phyloP scores from a whole-genome alignment of 2,329 filamentous ascomycete genomes.

The Diaporthe helianthi region DNA sequence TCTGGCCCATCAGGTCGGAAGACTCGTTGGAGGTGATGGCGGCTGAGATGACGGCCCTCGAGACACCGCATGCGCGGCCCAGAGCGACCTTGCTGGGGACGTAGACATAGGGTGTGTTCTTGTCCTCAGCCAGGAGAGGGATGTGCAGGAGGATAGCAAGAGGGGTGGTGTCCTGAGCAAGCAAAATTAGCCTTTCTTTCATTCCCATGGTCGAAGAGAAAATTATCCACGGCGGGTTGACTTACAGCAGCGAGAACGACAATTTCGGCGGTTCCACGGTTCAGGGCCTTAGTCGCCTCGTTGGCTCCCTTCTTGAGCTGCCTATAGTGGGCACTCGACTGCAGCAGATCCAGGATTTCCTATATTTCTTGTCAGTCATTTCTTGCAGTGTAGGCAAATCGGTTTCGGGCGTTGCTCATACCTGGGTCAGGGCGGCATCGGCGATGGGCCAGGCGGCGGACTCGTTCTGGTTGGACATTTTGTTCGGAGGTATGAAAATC shows the following conservation, averaged over 20 bases:
- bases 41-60: constrained; percentile 83
- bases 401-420: constrained; percentile 45
- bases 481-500: constrained; percentile 16
- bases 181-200: background rate
- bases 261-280: constrained; percentile 88
- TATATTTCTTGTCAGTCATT: constrained; percentile 48
- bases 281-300: constrained; percentile 85
- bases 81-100: constrained; percentile 82
- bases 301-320: constrained; percentile 92
- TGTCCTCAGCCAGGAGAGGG: constrained; percentile 86
- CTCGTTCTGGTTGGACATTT: constrained; percentile 44
- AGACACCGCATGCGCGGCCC: constrained; percentile 89
- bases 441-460: constrained; percentile 71
- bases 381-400: constrained; percentile 47
- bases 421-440: constrained; percentile 55
- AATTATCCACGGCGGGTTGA: background rate
- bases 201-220: background rate
- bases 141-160: constrained; percentile 89
- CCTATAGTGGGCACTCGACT: constrained; percentile 72
- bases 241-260: constrained; percentile 72
- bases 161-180: constrained; percentile 73
- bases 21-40: constrained; percentile 93
- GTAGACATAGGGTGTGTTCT: constrained; percentile 66
- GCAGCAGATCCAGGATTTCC: constrained; percentile 83
- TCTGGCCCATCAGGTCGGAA: constrained; percentile 85